phyloP scores from a whole-genome alignment of 257 asterid genomes.

The Penstemon eatonii region DNA sequence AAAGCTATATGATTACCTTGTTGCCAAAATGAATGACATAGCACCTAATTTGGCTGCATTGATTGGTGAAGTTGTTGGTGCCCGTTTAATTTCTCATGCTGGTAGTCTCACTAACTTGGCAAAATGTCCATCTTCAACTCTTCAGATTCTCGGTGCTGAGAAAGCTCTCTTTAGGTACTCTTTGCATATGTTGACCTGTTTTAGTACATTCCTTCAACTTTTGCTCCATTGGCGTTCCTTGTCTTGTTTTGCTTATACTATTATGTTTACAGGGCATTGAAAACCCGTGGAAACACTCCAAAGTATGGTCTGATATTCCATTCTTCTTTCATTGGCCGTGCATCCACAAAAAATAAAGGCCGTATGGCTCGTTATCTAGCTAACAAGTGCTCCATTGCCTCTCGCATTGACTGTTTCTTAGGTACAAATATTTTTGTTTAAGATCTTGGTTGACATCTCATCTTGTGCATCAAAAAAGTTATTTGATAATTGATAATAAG shows the following conservation, averaged over 20 bases:
- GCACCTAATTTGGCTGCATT: constrained; percentile 95
- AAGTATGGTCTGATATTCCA: constrained; percentile 97
- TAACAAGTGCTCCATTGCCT: constrained; percentile 96
- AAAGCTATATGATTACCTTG: constrained; percentile 80
- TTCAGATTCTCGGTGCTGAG: constrained; percentile 96
- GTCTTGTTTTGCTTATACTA: constrained; percentile 9
- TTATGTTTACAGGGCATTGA: constrained; percentile 71
- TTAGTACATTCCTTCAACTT: too few relatives aligned
- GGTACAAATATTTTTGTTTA: constrained; percentile 38
- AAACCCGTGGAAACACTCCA: constrained; percentile 91
- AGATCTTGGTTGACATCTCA: too few relatives aligned
- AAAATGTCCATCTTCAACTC: constrained; percentile 91
- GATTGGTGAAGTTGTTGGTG: constrained; percentile 96
- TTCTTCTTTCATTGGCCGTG: constrained; percentile 98
- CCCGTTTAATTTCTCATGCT: constrained; percentile 94
- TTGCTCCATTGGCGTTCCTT: too few relatives aligned
- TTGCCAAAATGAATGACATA: constrained; percentile 85
- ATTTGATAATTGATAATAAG: too few relatives aligned
- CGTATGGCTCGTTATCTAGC: constrained; percentile 99
- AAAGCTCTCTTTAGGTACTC: constrained; percentile 87
- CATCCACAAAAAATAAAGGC: constrained; percentile 87
- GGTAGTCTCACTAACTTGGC: constrained; percentile 96
- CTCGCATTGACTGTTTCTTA: constrained; percentile 89
- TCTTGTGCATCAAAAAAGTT: too few relatives aligned
- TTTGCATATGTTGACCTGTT: too few relatives aligned